Evolutionary conservation across 306 rosid species (phyloP).

Genomic region (Dryas octopetala): DNA sequence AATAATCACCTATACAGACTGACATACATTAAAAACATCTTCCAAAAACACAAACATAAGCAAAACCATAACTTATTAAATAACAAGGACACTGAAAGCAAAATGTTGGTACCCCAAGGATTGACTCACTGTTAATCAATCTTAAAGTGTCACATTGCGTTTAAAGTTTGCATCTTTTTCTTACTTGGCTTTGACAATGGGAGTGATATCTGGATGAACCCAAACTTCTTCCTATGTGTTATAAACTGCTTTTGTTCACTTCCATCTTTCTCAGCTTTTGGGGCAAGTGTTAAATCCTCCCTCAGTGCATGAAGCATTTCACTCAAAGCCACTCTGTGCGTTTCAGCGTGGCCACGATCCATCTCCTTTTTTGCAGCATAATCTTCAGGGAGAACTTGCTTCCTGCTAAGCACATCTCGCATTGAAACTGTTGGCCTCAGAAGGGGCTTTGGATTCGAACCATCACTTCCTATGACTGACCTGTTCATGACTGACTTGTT

Average conservation of each 20-base stretch:
- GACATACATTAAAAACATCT: not conserved
- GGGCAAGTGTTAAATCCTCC: slow-evolving; percentile 55
- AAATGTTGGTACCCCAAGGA: not conserved
- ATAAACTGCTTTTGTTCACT: slow-evolving; percentile 48
- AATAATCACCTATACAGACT: slow-evolving; percentile 20
- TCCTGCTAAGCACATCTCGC: slow-evolving; percentile 84
- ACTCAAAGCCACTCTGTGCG: slow-evolving; percentile 77
- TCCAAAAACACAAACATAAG: not conserved
- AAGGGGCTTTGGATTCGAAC: slow-evolving; percentile 41
- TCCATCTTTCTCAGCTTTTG: slow-evolving; percentile 55
- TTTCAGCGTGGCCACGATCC: slow-evolving; percentile 39
- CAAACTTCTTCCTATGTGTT: slow-evolving; percentile 72
- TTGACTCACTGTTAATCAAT: not conserved
- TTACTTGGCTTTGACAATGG: slow-evolving; percentile 66
- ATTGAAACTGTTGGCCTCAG: slow-evolving; percentile 65
- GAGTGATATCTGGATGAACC: slow-evolving; percentile 84
- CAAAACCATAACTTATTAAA: not conserved
- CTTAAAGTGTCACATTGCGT: slow-evolving; percentile 24
- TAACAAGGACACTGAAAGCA: not conserved
- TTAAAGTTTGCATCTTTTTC: slow-evolving; percentile 53
- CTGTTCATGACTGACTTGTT: slow-evolving; percentile 15
- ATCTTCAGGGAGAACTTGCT: slow-evolving; percentile 63
- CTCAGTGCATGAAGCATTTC: slow-evolving; percentile 88
- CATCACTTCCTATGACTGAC: slow-evolving; percentile 29
- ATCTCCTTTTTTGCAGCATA: slow-evolving; percentile 41